phyloP scores from a whole-genome alignment of 148 eudicot genomes.

The Fagopyrum esculentum region DNA sequence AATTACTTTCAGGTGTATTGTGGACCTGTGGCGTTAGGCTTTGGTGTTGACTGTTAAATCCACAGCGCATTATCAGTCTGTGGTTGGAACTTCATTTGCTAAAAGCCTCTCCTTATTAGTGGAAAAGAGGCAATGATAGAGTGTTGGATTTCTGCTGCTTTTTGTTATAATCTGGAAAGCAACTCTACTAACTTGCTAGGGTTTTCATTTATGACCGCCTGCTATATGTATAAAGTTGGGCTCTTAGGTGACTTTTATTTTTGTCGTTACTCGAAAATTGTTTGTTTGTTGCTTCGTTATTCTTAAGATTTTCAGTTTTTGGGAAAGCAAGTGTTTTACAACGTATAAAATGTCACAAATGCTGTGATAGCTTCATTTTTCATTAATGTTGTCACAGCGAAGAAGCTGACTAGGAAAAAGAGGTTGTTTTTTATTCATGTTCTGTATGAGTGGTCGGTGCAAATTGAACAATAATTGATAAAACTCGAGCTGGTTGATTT shows the following conservation, averaged over 20 bases:
- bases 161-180: no score
- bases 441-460: background rate
- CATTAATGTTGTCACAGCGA: background rate
- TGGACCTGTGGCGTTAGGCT: background rate
- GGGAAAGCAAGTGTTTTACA: background rate
- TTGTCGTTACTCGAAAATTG: background rate
- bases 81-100: background rate
- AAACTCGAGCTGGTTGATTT: background rate
- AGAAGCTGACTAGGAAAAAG: background rate
- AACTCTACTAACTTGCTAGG: background rate
- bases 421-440: background rate
- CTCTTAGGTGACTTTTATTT: background rate
- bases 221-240: background rate
- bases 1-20: background rate
- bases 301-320: background rate
- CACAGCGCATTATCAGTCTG: background rate
- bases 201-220: background rate
- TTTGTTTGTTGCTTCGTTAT: background rate
- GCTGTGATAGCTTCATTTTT: background rate
- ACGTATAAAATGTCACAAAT: background rate
- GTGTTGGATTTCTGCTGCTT: background rate
- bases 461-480: background rate
- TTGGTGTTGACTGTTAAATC: background rate
- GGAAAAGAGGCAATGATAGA: background rate
- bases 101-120: background rate